Percentiles rank a stretch among this genome's conserved stretches.
phyloP scores from a whole-genome alignment of 2,329 filamentous ascomycete genomes.

The Colletotrichum tropicicola region DNA sequence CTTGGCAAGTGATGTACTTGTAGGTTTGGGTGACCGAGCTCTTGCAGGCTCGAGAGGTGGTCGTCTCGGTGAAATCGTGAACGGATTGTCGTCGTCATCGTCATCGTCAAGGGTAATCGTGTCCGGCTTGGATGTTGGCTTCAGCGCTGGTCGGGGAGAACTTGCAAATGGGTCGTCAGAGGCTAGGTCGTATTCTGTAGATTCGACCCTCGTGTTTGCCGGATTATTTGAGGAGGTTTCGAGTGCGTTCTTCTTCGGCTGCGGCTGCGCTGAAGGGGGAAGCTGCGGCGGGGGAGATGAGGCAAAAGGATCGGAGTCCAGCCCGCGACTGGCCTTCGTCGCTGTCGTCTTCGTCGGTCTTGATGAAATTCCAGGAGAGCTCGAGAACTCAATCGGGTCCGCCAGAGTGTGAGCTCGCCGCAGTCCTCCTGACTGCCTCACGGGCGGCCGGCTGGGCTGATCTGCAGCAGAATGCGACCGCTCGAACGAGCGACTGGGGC shows the following conservation, averaged over 20 bases:
- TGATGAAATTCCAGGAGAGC: conserved; percentile 38
- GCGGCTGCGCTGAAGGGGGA: conserved; percentile 13
- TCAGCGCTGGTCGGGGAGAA: conserved; percentile 29
- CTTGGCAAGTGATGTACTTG: background rate
- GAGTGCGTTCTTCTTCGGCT: conserved; percentile 31
- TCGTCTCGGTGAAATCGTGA: background rate
- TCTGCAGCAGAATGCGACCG: conserved; percentile 4
- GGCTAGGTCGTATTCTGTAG: background rate
- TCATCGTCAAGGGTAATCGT: conserved; percentile 12
- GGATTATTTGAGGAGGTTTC: conserved; percentile 29
- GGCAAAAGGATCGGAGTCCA: conserved; percentile 31
- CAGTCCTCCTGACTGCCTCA: background rate
- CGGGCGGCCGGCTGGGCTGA: background rate
- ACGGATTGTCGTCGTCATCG: conserved; percentile 1
- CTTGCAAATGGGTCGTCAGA: conserved; percentile 35
- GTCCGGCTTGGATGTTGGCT: background rate
- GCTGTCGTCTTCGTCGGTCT: background rate
- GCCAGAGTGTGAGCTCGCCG: background rate
- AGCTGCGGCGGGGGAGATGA: conserved; percentile 32
- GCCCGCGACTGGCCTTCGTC: background rate
- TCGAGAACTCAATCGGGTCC: conserved; percentile 47
- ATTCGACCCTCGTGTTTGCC: background rate
- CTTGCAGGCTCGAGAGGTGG: background rate
- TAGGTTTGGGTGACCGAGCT: background rate
- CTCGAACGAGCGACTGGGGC: background rate